Evolutionary conservation across 768 basidiomycete genomes (phyloP), one percentile per base, ranked within the genome.

Genomic region (Naematelia encephala): DNA sequence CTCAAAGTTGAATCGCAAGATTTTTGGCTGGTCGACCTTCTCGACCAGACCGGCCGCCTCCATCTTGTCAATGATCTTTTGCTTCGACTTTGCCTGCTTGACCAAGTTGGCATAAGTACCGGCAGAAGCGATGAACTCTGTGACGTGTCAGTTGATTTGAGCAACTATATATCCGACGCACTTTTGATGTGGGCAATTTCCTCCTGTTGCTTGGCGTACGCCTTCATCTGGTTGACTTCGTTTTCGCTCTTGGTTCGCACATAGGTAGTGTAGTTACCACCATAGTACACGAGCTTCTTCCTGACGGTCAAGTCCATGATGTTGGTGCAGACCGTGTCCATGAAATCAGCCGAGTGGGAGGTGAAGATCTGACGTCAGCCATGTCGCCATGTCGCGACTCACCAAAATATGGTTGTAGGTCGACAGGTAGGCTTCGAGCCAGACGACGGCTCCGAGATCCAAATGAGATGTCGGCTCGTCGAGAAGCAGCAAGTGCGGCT

Each of bases 21-120:
- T 84, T 67, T 84, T 85, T 30, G 83, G 82, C 2, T 77, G 76
- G 73, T 93, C 91, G 59, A 96, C 80, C 80, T 91, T 91, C 79
- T 99, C 91, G 74, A 99, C 83, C 44, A 99, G 83, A 62, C 94
- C 94, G 13, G 93, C 94, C 25, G 94, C 94, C 82, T 99, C 96
- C 94, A 99, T 99, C 85, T 99, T 99, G 83, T 99, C 94, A 79
- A 99, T 94, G 64, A 99, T 98, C 84, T 99, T 99, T 79, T 99
- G 94, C 78, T 99, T 99, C 51, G 93, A 97, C 81, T 99, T 97
- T 67, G 94, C 94, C 79, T 99, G 94, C 73, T 87, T 90, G 70
- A 99, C 94, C 66, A 99, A 85, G 79, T 99, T 99, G 68, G 94
- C 96, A 76, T 98, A 99, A 30, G 94, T 99, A 84, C 94, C 94